Percentiles rank a stretch among this genome's conserved stretches.
These are phyloP conservation scores for Phoma sp. DNA, from an alignment of 2,329 filamentous ascomycete genomes.

Conservation along the genomic window DNA sequence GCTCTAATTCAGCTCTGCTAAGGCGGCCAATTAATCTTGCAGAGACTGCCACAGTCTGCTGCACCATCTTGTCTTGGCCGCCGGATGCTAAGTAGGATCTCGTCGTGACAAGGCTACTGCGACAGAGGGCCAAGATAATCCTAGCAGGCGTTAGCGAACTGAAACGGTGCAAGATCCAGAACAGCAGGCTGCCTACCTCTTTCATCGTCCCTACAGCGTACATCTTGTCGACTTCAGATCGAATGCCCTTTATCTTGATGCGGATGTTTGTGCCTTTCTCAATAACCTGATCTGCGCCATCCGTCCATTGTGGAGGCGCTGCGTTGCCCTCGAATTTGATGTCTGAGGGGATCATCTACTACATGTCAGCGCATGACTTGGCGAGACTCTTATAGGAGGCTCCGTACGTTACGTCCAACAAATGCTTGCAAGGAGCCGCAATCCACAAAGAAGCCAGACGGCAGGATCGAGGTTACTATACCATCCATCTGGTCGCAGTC, in stretches of 20 bases:
- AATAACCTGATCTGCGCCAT: constrained; percentile 92
- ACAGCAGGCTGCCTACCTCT: constrained; percentile 56
- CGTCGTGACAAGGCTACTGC: constrained; percentile 25
- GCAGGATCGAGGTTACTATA: constrained; percentile 88
- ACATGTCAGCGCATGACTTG: constrained; percentile 21
- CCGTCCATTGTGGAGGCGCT: constrained; percentile 94
- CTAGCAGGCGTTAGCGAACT: constrained; percentile 31
- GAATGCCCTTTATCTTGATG: constrained; percentile 90
- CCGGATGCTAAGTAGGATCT: not conserved
- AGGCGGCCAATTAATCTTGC: not conserved
- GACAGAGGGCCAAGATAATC: constrained; percentile 50
- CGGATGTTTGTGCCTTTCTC: constrained; percentile 93
- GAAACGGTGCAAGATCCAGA: constrained; percentile 5
- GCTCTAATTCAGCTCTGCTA: not conserved
- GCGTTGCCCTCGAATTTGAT: constrained; percentile 96
- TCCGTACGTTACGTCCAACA: constrained; percentile 79
- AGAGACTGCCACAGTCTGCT: not conserved
- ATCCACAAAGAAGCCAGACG: constrained; percentile 87
- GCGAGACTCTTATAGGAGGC: constrained; percentile 12
- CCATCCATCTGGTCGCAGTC: constrained; percentile 77
- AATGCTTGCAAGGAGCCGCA: constrained; percentile 80
- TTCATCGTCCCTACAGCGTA: constrained; percentile 98
- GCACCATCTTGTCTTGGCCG: not conserved
- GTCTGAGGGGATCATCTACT: constrained; percentile 84
- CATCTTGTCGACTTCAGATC: constrained; percentile 93